A percentile compares a stretch with the other conserved stretches of the same genome.
phyloP scores from a whole-genome alignment of 225 moss, liverwort and hornwort genomes.

The Neckera pumila region DNA sequence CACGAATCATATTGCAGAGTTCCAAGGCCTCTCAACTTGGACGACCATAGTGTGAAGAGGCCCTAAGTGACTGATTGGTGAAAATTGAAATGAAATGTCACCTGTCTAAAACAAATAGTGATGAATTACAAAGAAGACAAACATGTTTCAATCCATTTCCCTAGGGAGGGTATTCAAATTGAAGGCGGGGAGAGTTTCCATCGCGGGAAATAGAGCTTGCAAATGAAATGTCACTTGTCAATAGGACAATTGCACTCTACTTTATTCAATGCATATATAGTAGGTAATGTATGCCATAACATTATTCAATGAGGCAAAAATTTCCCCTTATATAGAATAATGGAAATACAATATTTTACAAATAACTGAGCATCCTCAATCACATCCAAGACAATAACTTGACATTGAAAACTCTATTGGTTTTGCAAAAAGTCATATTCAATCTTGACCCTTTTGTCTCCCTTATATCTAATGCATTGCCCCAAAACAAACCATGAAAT shows the following conservation, averaged over 20 bases:
- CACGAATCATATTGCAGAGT: too few species aligned
- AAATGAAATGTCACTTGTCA: not conserved
- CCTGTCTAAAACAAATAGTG: accelerated
- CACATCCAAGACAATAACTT: accelerated
- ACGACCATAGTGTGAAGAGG: too few species aligned
- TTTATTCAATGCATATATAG: too few species aligned
- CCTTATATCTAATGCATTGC: accelerated
- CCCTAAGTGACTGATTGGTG: not conserved
- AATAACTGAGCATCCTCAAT: not conserved
- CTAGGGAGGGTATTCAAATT: accelerated
- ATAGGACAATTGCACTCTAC: not conserved
- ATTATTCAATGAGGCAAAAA: not conserved
- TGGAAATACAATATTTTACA: accelerated
- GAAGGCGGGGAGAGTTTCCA: accelerated
- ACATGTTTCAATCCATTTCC: accelerated
- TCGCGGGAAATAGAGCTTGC: accelerated
- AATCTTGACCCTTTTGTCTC: not conserved
- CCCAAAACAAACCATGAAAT: not conserved
- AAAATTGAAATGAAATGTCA: not conserved
- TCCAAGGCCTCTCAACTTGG: too few species aligned
- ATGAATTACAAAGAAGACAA: not conserved
- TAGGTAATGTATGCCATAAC: not conserved
- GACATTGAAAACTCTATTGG: accelerated
- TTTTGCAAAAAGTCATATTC: accelerated
- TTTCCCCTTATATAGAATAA: accelerated